phyloP scores from a whole-genome alignment of 2,329 filamentous ascomycete species.

The Claviceps spartinae region DNA sequence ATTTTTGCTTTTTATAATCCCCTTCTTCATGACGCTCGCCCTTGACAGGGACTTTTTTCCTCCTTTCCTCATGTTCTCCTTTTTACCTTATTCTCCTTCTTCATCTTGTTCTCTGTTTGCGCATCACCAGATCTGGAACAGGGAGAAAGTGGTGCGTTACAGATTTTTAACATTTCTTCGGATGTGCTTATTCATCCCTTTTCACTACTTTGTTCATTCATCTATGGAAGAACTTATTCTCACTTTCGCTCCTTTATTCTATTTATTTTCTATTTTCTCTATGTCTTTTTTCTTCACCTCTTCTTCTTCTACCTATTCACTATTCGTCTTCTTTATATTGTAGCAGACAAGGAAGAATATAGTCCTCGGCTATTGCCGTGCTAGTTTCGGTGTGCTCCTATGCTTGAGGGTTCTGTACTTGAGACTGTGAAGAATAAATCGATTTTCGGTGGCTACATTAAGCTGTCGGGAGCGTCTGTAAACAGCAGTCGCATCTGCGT shows the following conservation, averaged over 20 bases:
- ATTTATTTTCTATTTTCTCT: not conserved
- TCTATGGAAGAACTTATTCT: conserved; percentile 1
- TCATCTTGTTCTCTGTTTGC: not conserved
- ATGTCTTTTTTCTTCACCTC: not conserved
- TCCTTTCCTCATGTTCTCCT: not conserved
- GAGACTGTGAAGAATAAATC: too few species aligned
- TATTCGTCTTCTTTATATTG: too few species aligned
- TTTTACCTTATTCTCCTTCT: not conserved
- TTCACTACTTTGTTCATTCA: not conserved
- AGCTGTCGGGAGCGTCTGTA: too few species aligned
- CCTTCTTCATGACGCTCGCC: not conserved
- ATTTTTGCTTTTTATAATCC: not conserved
- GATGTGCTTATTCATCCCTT: not conserved
- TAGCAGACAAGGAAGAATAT: too few species aligned
- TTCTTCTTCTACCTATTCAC: not conserved
- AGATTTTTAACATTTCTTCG: not conserved
- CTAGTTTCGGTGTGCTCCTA: too few species aligned
- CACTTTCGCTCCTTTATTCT: not conserved
- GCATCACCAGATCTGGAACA: not conserved
- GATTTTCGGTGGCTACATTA: too few species aligned
- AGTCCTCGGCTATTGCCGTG: too few species aligned
- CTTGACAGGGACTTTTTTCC: not conserved
- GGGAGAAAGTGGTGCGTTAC: not conserved
- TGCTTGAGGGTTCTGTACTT: too few species aligned
- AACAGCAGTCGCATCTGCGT: too few species aligned